Evolutionary conservation across 1,139 yeast genomes (phyloP).

Genomic region (Nematodospora anomalae): DNA sequence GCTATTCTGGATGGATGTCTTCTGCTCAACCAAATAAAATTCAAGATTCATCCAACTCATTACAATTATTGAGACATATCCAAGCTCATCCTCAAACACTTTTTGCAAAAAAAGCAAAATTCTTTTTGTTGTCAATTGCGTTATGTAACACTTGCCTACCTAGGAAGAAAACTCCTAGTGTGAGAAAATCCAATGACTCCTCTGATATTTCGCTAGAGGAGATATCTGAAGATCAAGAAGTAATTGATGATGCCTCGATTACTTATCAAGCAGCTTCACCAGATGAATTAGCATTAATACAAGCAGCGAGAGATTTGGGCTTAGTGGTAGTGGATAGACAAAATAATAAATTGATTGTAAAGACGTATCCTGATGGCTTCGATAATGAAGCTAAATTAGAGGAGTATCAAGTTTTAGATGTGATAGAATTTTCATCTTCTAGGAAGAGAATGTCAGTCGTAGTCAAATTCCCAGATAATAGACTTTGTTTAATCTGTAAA

Average conservation of each 20-base stretch:
- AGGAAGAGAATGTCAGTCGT: constrained; percentile 95
- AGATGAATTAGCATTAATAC: constrained; percentile 89
- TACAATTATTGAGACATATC: constrained; percentile 65
- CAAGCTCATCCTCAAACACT: constrained; percentile 69
- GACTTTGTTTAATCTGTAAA: constrained; percentile 78
- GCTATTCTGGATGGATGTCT: constrained; percentile 33
- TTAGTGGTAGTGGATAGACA: constrained; percentile 73
- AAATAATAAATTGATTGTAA: constrained; percentile 57
- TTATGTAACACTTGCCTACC: constrained; percentile 91
- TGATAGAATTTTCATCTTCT: constrained; percentile 80
- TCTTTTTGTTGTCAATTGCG: constrained; percentile 79
- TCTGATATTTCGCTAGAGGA: constrained; percentile 17
- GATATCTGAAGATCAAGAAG: constrained; percentile 8
- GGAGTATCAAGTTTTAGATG: constrained; percentile 70
- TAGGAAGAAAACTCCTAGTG: constrained; percentile 24
- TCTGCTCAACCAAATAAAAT: constrained; percentile 37
- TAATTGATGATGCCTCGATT: constrained; percentile 45
- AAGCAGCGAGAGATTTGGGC: constrained; percentile 94
- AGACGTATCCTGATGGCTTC: constrained; percentile 83
- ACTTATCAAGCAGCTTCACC: constrained; percentile 94
- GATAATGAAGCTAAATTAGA: constrained; percentile 63
- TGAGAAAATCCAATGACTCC: constrained; percentile 9
- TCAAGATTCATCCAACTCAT: constrained; percentile 32
- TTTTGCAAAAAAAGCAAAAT: constrained; percentile 71
- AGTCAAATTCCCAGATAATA: constrained; percentile 75